Conservation (phyloP, 345 rosid species). For the Syzygium aromaticum region DNA sequence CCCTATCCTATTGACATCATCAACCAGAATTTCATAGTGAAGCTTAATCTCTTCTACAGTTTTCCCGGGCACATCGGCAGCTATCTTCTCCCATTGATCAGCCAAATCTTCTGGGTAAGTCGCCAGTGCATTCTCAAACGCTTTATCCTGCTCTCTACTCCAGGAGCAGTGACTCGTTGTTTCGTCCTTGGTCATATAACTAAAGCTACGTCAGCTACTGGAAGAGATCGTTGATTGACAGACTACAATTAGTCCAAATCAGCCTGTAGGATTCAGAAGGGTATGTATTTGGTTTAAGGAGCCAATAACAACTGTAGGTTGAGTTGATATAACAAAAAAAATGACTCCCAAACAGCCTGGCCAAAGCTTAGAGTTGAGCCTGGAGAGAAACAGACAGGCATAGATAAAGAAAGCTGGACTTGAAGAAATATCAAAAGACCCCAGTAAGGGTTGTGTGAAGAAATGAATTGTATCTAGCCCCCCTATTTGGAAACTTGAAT, state of each 20-base stretch:
- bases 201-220: background rate
- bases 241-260: background rate
- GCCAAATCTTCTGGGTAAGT: constrained; percentile 51
- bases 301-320: background rate
- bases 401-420: constrained; percentile 15
- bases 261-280: background rate
- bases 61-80: constrained; percentile 72
- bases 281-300: background rate
- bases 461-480: constrained; percentile 41
- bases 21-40: constrained; percentile 76
- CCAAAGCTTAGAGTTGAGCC: constrained; percentile 12
- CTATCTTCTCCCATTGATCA: constrained; percentile 74
- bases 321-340: background rate
- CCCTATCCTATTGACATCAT: constrained; percentile 71
- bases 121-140: constrained; percentile 85
- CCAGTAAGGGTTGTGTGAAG: constrained; percentile 20
- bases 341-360: constrained; percentile 10
- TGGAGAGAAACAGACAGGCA: constrained; percentile 8
- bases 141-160: constrained; percentile 85
- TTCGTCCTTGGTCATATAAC: constrained; percentile 62
- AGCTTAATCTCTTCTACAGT: constrained; percentile 64
- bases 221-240: background rate
- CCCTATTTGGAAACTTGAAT: constrained; percentile 31
- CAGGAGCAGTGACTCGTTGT: constrained; percentile 49
- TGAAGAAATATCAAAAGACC: constrained; percentile 25